These are phyloP conservation scores for Tulasnella sp. DNA, from an alignment of 768 basidiomycete genomes.

Conservation along the genomic window DNA sequence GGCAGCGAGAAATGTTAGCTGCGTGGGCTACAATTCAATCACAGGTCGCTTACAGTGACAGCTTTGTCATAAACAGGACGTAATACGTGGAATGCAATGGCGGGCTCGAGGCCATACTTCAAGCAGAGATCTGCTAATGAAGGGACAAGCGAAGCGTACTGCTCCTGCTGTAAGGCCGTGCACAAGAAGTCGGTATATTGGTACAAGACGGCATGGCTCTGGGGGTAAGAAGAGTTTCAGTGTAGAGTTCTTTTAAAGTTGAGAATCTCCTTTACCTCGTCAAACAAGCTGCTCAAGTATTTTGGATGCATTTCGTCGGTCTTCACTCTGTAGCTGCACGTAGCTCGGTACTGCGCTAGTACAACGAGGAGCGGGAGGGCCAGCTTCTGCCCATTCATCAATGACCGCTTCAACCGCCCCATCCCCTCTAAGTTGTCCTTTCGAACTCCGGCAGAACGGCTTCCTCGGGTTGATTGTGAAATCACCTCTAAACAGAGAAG, in stretches of 20 bases:
- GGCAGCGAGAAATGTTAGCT: slow-evolving; percentile 25
- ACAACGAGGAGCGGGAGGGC: slow-evolving; percentile 86
- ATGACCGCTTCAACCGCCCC: slow-evolving; percentile 51
- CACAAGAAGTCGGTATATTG: slow-evolving; percentile 88
- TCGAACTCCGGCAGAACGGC: slow-evolving; percentile 42
- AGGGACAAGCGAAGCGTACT: slow-evolving; percentile 68
- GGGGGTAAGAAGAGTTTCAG: slow-evolving; percentile 11
- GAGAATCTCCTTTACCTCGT: no score
- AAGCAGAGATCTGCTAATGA: slow-evolving; percentile 59
- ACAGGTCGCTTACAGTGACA: slow-evolving; percentile 11
- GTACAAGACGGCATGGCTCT: slow-evolving; percentile 86
- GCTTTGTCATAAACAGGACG: slow-evolving; percentile 38
- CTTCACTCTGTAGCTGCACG: slow-evolving; percentile 59
- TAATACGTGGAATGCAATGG: slow-evolving; percentile 89
- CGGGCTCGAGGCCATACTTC: slow-evolving; percentile 67
- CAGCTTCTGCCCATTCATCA: slow-evolving; percentile 53
- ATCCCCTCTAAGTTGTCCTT: slow-evolving; percentile 30
- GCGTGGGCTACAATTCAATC: background rate
- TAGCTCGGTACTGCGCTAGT: slow-evolving; percentile 82
- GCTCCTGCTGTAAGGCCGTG: slow-evolving; percentile 53
- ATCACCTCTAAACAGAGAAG: slow-evolving; percentile 78
- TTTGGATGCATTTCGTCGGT: slow-evolving; percentile 64
- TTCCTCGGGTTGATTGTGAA: slow-evolving; percentile 62
- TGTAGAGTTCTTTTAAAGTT: no score
- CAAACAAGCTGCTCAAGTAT: slow-evolving; percentile 76